Conservation (phyloP, 441 rosid species). For the Pelargonium australe region DNA sequence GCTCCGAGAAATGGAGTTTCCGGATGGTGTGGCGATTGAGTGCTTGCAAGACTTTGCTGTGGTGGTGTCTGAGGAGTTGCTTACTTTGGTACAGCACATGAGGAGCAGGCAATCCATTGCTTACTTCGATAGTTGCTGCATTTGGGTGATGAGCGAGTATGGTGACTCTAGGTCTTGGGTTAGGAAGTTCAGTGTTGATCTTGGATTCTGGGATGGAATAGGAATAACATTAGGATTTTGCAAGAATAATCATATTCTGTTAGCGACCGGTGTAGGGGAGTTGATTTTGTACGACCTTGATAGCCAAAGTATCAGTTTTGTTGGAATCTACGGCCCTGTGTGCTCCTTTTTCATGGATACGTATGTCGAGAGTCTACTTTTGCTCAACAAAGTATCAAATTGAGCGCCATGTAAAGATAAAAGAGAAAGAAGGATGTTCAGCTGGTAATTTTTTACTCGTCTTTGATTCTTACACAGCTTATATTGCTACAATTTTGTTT, state of each 20-base stretch:
- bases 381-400: background rate
- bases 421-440: background rate
- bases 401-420: background rate
- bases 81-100: background rate
- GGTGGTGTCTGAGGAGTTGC: background rate
- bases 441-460: background rate
- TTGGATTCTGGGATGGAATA: background rate
- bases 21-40: background rate
- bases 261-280: background rate
- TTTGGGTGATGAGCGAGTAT: background rate
- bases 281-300: background rate
- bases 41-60: background rate
- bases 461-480: too few species aligned
- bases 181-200: background rate
- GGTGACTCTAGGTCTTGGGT: conserved; percentile 1
- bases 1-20: background rate
- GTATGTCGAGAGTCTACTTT: background rate
- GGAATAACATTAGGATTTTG: background rate
- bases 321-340: background rate
- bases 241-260: background rate
- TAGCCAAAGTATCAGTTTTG: conserved; percentile 3
- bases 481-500: too few species aligned
- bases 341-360: background rate
- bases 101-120: background rate
- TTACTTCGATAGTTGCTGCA: background rate